Conservation (phyloP, 352 stramenopile species). For the Phytophthora quininea region DNA sequence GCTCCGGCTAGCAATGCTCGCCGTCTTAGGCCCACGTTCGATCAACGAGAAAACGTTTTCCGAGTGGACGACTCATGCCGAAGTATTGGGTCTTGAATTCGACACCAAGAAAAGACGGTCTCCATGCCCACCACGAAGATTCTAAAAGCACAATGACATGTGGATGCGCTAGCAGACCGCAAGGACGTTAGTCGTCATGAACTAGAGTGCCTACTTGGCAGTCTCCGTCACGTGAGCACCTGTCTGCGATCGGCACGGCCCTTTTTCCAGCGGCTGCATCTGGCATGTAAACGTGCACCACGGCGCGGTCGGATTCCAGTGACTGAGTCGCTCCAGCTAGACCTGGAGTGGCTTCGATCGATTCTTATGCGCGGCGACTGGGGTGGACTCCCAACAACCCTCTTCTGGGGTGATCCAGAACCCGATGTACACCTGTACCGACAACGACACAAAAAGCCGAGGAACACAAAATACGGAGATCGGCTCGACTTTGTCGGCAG, state of each 20-base stretch:
- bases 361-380: too few species aligned
- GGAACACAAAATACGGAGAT: too few species aligned
- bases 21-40: not conserved
- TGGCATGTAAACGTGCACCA: not conserved
- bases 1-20: conserved; percentile 3
- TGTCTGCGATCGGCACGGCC: conserved; percentile 2
- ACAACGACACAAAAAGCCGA: too few species aligned
- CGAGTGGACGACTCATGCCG: not conserved
- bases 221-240: not conserved
- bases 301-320: not conserved
- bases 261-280: conserved; percentile 4
- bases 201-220: not conserved
- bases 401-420: too few species aligned
- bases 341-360: conserved; percentile 1
- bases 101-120: not conserved
- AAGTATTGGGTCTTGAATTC: conserved; percentile 12
- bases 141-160: not conserved
- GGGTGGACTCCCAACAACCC: too few species aligned
- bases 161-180: not conserved
- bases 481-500: too few species aligned
- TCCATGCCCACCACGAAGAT: conserved; percentile 7
- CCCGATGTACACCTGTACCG: too few species aligned
- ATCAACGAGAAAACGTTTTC: conserved; percentile 16
- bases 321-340: not conserved
- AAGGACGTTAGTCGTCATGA: not conserved